A percentile compares a stretch with the other conserved stretches of the same genome.
phyloP scores from a whole-genome alignment of 148 eudicot species.

The Amaranthus hypochondriacus region DNA sequence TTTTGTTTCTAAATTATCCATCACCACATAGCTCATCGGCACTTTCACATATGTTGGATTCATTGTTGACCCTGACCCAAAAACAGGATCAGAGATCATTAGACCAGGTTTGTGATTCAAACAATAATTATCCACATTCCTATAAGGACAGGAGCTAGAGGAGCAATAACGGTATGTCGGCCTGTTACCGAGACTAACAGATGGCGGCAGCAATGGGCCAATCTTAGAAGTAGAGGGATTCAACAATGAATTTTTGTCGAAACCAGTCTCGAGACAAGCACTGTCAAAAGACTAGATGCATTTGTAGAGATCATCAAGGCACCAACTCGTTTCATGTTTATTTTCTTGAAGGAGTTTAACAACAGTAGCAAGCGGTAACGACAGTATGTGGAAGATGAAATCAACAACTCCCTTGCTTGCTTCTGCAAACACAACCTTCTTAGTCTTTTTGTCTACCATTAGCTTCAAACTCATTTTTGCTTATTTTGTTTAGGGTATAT shows the following conservation, averaged over 20 bases:
- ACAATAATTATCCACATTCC: no score
- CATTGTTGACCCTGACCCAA: neutral
- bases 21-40: neutral
- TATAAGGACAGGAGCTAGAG: no score
- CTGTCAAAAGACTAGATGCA: conserved; percentile 3
- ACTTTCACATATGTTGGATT: neutral
- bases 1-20: conserved; percentile 2
- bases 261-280: neutral
- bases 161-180: no score
- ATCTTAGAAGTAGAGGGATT: neutral
- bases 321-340: conserved; percentile 17
- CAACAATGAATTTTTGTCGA: neutral
- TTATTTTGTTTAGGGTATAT: neutral
- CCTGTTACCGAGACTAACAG: no score
- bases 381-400: conserved; percentile 26
- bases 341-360: conserved; percentile 17
- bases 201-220: neutral
- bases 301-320: conserved; percentile 18
- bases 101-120: neutral
- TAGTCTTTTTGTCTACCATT: conserved; percentile 12
- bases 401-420: conserved; percentile 32
- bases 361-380: conserved; percentile 21
- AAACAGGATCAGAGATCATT: neutral
- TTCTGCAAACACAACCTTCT: conserved; percentile 32
- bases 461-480: conserved; percentile 23